A percentile compares a stretch with the other conserved stretches of the same genome.
phyloP scores from a whole-genome alignment of 768 basidiomycete species.

The Leccinum subtestaceum region DNA sequence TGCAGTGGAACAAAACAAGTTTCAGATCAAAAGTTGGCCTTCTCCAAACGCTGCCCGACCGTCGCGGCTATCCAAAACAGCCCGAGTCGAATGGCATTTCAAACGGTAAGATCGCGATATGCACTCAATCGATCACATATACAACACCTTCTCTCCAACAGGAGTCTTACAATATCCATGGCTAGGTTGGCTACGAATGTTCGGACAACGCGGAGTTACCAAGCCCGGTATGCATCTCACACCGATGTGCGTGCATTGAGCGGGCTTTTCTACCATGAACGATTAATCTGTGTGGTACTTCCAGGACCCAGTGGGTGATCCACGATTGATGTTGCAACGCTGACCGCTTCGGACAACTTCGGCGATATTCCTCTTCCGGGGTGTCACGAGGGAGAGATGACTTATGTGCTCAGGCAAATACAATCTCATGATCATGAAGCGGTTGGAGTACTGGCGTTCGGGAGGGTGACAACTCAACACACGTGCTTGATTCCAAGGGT shows the following conservation, averaged over 20 bases:
- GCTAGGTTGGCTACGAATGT: neutral
- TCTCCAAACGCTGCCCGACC: constrained; percentile 7
- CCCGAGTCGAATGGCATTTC: neutral
- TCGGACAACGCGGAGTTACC: neutral
- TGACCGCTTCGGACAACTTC: neutral
- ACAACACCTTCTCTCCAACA: neutral
- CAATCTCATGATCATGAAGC: neutral
- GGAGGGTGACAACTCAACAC: neutral
- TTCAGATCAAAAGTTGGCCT: constrained; percentile 4
- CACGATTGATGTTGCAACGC: neutral
- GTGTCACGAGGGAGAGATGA: neutral
- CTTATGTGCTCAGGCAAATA: neutral
- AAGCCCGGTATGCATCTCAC: neutral
- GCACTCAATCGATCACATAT: neutral
- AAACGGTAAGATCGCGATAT: neutral
- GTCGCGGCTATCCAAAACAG: constrained; percentile 4
- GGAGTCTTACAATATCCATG: neutral
- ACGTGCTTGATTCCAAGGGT: neutral
- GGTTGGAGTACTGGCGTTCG: neutral
- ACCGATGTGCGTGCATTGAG: neutral
- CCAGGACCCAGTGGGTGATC: neutral
- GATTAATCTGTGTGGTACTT: neutral
- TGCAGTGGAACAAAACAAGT: constrained; percentile 4
- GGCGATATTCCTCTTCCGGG: neutral
- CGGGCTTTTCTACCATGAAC: neutral